These are phyloP conservation scores for Populus trichocarpa DNA, from an alignment of 441 rosid species.

Conservation along the genomic window DNA sequence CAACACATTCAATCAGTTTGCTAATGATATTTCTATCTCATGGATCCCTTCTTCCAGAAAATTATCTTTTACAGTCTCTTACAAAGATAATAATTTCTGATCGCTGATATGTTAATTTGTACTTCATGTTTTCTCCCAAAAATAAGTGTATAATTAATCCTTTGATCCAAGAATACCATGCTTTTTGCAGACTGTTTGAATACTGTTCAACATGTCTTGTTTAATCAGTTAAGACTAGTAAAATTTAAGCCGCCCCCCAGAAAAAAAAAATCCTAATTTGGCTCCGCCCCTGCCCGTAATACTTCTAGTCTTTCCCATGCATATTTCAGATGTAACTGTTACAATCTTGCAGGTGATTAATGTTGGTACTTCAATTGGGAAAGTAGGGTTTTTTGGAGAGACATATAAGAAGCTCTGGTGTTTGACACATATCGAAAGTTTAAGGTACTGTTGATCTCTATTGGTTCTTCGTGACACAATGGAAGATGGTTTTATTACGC, in stretches of 20 bases:
- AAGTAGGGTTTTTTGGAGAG: conserved; percentile 79
- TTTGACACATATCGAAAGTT: conserved; percentile 86
- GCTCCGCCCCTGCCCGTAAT: neutral
- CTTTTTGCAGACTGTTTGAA: neutral
- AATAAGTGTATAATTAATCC: neutral
- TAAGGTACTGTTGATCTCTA: conserved; percentile 47
- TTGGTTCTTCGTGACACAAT: neutral
- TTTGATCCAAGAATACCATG: neutral
- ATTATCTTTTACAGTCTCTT: neutral
- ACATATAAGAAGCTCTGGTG: conserved; percentile 74
- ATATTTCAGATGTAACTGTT: neutral
- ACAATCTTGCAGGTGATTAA: conserved; percentile 66
- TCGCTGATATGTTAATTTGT: neutral
- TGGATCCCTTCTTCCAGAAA: neutral
- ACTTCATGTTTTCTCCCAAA: neutral
- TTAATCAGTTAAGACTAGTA: neutral
- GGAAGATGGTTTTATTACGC: neutral
- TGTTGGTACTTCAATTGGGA: conserved; percentile 87
- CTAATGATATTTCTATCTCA: neutral
- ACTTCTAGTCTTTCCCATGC: neutral
- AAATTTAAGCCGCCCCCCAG: too few relatives aligned
- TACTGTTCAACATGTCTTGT: neutral
- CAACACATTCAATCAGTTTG: neutral
- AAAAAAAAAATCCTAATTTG: too few relatives aligned
- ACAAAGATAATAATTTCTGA: neutral